Percentiles rank a stretch among this genome's conserved stretches.
These are phyloP conservation scores for Cubamyces lactineus DNA, from an alignment of 768 basidiomycete species.

Conservation along the genomic window DNA sequence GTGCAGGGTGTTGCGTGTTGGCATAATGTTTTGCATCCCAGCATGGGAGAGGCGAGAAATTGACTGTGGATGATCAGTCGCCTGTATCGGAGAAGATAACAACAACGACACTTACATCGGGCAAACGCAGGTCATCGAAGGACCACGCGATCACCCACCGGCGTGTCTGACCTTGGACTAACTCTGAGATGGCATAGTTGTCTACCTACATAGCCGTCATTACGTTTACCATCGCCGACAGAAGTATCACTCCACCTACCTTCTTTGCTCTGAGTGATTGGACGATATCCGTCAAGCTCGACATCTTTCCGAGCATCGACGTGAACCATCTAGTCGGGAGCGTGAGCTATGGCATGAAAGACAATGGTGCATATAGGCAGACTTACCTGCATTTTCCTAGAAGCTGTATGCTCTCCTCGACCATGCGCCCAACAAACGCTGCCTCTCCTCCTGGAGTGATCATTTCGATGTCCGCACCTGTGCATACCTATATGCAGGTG, in stretches of 20 bases:
- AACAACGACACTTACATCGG: constrained; percentile 89
- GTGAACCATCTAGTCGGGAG: constrained; percentile 79
- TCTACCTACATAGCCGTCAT: constrained; percentile 54
- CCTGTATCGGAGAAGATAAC: too few relatives aligned
- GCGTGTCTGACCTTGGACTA: constrained; percentile 84
- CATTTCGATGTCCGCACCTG: constrained; percentile 87
- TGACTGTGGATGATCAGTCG: constrained; percentile 30
- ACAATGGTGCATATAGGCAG: too few relatives aligned
- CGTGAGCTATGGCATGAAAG: too few relatives aligned
- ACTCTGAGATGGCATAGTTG: constrained; percentile 86
- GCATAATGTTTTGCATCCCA: constrained; percentile 55
- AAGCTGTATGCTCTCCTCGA: constrained; percentile 66
- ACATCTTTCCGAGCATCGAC: constrained; percentile 87
- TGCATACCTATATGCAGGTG: constrained; percentile 63
- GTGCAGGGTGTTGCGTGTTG: constrained; percentile 56
- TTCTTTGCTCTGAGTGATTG: constrained; percentile 49
- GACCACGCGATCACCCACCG: constrained; percentile 97
- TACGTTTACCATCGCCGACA: neutral
- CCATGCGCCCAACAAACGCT: constrained; percentile 75
- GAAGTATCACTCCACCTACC: constrained; percentile 37
- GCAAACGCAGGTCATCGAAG: constrained; percentile 59
- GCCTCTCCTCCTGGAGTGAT: constrained; percentile 87
- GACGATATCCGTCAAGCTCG: constrained; percentile 69
- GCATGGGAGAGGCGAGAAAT: constrained; percentile 44
- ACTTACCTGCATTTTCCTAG: constrained; percentile 59